Conservation (phyloP, 176 grass and related monocot genomes). For the Poa pratensis region DNA sequence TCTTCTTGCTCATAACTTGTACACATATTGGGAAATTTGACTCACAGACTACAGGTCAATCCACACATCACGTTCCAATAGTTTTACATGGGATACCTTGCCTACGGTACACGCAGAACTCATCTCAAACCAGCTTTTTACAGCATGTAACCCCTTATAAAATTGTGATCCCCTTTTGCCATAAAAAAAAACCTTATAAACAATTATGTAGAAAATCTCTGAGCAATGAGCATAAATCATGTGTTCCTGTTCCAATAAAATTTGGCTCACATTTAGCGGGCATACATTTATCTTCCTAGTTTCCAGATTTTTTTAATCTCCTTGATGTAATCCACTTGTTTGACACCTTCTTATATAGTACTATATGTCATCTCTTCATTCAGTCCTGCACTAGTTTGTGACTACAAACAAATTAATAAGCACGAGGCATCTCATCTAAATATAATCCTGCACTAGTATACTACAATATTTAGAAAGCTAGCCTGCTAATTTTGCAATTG, state of each 20-base stretch:
- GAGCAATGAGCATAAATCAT: neutral
- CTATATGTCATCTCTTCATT: neutral
- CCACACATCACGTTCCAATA: neutral
- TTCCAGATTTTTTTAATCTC: neutral
- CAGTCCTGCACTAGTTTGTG: neutral
- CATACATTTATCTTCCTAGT: neutral
- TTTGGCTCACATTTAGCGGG: neutral
- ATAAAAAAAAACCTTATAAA: neutral
- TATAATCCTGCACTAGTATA: neutral
- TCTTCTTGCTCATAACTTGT: too few relatives aligned
- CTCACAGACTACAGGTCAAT: too few relatives aligned
- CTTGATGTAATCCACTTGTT: neutral
- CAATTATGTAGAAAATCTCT: neutral
- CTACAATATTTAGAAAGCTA: neutral
- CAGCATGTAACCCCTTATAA: neutral
- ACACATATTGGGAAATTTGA: too few relatives aligned
- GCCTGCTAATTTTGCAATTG: neutral
- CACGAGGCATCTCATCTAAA: neutral
- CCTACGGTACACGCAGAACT: too few relatives aligned
- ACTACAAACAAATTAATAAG: slow-evolving; percentile 7
- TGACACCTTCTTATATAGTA: neutral
- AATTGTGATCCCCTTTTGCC: neutral
- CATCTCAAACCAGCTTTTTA: neutral
- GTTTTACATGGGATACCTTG: neutral
- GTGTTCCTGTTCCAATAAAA: neutral